phyloP scores from a whole-genome alignment of 225 moss, liverwort and hornwort species.

The Marchantia paleacea region DNA sequence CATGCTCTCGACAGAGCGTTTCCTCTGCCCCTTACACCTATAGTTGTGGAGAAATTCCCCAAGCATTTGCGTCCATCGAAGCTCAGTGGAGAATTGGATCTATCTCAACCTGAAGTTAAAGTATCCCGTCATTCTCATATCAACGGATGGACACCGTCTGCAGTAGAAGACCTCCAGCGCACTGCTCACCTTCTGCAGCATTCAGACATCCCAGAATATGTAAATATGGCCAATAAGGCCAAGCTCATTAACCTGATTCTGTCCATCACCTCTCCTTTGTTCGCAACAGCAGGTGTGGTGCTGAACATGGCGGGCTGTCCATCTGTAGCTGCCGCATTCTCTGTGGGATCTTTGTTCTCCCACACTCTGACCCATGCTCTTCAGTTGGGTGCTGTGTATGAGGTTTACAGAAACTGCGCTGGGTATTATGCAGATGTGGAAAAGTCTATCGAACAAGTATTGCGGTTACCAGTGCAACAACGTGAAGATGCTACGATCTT shows the following conservation, averaged over 20 bases:
- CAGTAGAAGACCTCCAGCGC: constrained; percentile 38
- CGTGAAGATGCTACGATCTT: constrained; percentile 24
- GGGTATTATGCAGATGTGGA: constrained; percentile 3
- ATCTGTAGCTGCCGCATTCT: constrained; percentile 13
- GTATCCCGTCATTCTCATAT: background rate
- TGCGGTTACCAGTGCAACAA: constrained; percentile 19
- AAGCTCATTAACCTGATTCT: constrained; percentile 37
- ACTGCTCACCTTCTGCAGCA: constrained; percentile 39
- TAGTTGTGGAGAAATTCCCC: constrained; percentile 50
- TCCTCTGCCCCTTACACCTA: constrained; percentile 53
- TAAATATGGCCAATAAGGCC: constrained; percentile 35
- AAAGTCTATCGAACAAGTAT: constrained; percentile 16
- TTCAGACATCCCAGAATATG: constrained; percentile 40
- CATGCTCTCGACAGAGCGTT: constrained; percentile 48
- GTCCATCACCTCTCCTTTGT: constrained; percentile 30
- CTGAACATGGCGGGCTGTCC: constrained; percentile 8
- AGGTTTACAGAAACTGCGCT: constrained; percentile 31
- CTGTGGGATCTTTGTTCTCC: constrained; percentile 11
- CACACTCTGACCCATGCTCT: constrained; percentile 22
- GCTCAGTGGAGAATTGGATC: background rate
- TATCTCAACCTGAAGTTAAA: no score
- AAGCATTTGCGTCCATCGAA: constrained; percentile 21
- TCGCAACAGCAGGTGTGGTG: constrained; percentile 27
- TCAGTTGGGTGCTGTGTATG: constrained; percentile 27
- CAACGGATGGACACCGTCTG: constrained; percentile 52